These are phyloP conservation scores for Fragilariopsis cylindrus DNA, from an alignment of 108 stramenopile species.

Conservation along the genomic window DNA sequence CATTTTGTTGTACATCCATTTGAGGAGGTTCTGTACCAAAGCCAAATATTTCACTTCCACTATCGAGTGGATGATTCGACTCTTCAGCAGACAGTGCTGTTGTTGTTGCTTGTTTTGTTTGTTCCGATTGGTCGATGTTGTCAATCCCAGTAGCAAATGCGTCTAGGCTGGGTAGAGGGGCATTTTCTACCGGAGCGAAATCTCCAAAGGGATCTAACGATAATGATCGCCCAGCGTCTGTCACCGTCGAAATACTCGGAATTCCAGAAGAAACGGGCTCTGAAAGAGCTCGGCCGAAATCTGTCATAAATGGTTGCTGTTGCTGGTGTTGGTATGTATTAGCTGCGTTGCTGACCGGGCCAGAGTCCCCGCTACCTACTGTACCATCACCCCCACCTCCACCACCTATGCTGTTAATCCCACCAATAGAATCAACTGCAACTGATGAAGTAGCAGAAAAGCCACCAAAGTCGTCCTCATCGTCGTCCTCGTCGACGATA, in stretches of 20 bases:
- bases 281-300: not conserved
- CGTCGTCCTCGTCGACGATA: not conserved
- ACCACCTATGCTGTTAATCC: too few relatives aligned
- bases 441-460: slow-evolving; percentile 15
- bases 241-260: not conserved
- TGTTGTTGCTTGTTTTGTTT: not conserved
- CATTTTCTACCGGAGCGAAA: not conserved
- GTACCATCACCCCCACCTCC: not conserved
- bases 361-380: not conserved
- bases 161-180: slow-evolving; percentile 14
- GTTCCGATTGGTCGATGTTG: not conserved
- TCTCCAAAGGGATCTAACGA: slow-evolving; percentile 22
- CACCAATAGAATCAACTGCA: not conserved
- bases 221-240: not conserved
- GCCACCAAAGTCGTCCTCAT: slow-evolving; percentile 16
- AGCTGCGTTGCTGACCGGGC: not conserved
- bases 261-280: not conserved
- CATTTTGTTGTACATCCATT: too few relatives aligned
- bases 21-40: too few relatives aligned
- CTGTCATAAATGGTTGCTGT: slow-evolving; percentile 2
- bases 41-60: too few relatives aligned
- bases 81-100: not conserved
- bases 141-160: not conserved
- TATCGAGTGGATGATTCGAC: too few relatives aligned
- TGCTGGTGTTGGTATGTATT: too few relatives aligned